Evolutionary conservation across 805 yeast species (phyloP), one percentile per base, ranked within the genome.

Genomic region (Lipomyces spencermartinsiae): DNA sequence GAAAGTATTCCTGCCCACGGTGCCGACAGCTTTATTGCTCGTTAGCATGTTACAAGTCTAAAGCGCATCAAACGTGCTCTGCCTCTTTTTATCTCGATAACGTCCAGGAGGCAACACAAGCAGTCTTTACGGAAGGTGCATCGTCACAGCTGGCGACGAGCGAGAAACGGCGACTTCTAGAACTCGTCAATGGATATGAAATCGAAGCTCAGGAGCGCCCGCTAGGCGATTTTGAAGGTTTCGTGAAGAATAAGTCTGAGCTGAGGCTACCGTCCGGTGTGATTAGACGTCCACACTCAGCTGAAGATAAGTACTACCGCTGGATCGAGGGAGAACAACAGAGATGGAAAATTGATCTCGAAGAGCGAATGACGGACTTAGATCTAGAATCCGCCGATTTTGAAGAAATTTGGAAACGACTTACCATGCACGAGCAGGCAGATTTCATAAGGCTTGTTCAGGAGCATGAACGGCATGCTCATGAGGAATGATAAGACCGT

Each of bases 351-450:
- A 43, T 58, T 56, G 72, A 67, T 58, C 49, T 68, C 7, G 37
- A 61, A 60, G 35, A 39, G n/a, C 63, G 71, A 5, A 59, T 69
- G 66, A 54, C 34, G 12, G 67, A 51, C 9, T n/a, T 69, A n/a
- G 72, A 69, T 59, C 25, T 69, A 25, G 67, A 68, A 9, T 34
- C 64, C 16, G 72, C 71, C 1, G 72, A 66, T 14, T 68, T 69
- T 58, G 66, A 68, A 12, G 62, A 62, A 5, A n/a, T 69, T 12
- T 69, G 72, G 72, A 46, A 56, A n/a, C 37, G 69, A 8, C 61
- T 68, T 14, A 69, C 72, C 10, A 37, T 67, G 12, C 7, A 43
- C 25, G 72, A 69, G 39, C 72, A 69, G 54, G 71, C 72, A 3
- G 72, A 69, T 37, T 69, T 69, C 49, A 31, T 69, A 31, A 61